These are phyloP conservation scores for Paraphoma chrysanthemicola DNA, from an alignment of 2,329 filamentous ascomycete species.

Conservation along the genomic window DNA sequence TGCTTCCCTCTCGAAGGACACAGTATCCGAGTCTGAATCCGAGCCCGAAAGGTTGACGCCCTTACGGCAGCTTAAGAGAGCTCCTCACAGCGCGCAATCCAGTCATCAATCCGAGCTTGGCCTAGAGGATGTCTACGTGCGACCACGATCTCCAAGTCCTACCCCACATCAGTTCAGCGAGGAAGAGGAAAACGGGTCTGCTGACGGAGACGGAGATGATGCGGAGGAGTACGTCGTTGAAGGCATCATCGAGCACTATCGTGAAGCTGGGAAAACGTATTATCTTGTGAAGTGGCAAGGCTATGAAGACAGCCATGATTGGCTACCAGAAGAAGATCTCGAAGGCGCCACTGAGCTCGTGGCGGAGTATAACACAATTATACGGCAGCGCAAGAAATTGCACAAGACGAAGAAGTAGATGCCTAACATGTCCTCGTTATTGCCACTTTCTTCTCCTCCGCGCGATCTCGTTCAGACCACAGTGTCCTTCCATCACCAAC, in stretches of 20 bases:
- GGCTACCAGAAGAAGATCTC: constrained; percentile 37
- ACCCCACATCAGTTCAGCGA: no score
- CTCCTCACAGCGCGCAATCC: no score
- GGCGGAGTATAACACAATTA: constrained; percentile 26
- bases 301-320: constrained; percentile 39
- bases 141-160: no score
- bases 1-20: no score
- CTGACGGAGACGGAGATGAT: constrained; percentile 10
- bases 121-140: no score
- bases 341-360: constrained; percentile 35
- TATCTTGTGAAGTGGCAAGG: constrained; percentile 47
- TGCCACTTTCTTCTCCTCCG: not conserved
- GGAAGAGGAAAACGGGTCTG: constrained; percentile 1
- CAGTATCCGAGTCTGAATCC: no score
- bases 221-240: constrained; percentile 37
- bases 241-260: constrained; percentile 34
- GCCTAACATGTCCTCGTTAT: not conserved
- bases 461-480: not conserved
- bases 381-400: constrained; percentile 13
- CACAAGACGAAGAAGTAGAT: not conserved
- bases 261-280: constrained; percentile 24
- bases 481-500: not conserved
- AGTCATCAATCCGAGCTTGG: no score
- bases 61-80: no score
- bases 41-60: no score